Evolutionary conservation across 306 rosid species (phyloP), one percentile per base, ranked within the genome.

Genomic region (Lathyrus oleraceus): DNA sequence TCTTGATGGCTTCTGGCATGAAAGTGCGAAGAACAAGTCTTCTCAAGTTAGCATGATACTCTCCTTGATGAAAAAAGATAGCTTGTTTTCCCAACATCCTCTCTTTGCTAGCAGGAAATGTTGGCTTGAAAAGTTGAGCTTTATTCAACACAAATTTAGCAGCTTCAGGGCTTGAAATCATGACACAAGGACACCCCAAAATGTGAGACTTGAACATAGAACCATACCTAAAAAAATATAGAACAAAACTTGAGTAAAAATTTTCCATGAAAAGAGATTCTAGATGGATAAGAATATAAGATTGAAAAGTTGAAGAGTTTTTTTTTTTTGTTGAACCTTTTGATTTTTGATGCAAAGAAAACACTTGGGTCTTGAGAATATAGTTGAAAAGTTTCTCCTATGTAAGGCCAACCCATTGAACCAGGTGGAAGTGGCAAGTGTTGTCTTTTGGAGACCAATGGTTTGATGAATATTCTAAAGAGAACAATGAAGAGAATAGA

Each of bases 61-160:
- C 92, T 65, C 99, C 99, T 82, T 91, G 92, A 81, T 91, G 87
- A 65, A 94, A 94, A 72, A 94, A 94, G 39, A 94, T 88, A 6
- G 97, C 99, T 76, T 94, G 89, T 54, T 88, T 90, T 5, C 99
- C 99, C 84, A 94, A 58, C 95, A 94, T 91, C 84, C 97, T 87
- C 83, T 94, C 97, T 81, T 94, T 94, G 69, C 97, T 90, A 0
- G 92, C 89, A 0, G 99, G 99, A 42, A 89, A 94, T 73, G 97
- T 94, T 27, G 99, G 97, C 79, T 94, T 94, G 81, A 94, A 94
- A 4, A 94, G 90, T 13, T 87, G 88, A 57, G 96, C 87, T 71
- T 85, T 3, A 84, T 87, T 81, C 3, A 94, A 86, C 51, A 94
- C 99, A 71, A 94, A 88, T 60, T 86, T 94, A 0, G 87, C 99